Base-by-base conservation (phyloP, 169 alveolate species). In the Ichthyophthirius multifiliis region DNA sequence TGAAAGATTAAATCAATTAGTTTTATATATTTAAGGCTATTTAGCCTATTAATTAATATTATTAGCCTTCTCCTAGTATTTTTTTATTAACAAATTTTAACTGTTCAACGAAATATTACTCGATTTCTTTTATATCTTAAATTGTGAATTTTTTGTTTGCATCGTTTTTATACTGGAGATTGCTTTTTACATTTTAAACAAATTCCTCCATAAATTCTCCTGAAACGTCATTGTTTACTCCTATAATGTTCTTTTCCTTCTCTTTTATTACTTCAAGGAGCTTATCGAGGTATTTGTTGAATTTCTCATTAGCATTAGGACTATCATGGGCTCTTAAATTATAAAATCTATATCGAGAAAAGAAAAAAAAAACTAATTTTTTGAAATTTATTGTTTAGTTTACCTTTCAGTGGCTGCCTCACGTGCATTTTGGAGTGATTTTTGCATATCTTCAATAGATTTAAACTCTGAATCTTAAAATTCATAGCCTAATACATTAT, bases 351-450 rank as follows among this genome's bases (percentile, higher is more conserved):
- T 9, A 9, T 9, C 7, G 9, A 7, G 16, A 47, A 20, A 5
- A 45, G 63, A 45, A n/a, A 45, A 45, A 5, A 9, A 41, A 9
- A 41, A 41, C 13, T 41, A 9, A 9, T 41, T 41, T 41, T 41
- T 41, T 41, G 16, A 9, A 13, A 41, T 41, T 41, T 41, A 41
- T 9, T 9, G 13, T 41, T 41, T 41, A 41, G 4, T 15, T 55
- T 55, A 55, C 71, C 71, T 16, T 23, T 55, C 71, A 27, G 71
- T 55, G 9, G 71, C 71, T 27, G 41, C 18, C 31, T 55, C 71
- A 27, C 71, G 23, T 10, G 71, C 71, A 18, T 27, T 7, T 5
- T 27, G 71, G 16, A 55, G 31, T 27, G 71, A 55, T 27, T 39
- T 34, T 23, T 55, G 18, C 13, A 55, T 13, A 1, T 55, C 71